Conservation (phyloP, 768 basidiomycete genomes). For the Chlorophyllum brunneum region DNA sequence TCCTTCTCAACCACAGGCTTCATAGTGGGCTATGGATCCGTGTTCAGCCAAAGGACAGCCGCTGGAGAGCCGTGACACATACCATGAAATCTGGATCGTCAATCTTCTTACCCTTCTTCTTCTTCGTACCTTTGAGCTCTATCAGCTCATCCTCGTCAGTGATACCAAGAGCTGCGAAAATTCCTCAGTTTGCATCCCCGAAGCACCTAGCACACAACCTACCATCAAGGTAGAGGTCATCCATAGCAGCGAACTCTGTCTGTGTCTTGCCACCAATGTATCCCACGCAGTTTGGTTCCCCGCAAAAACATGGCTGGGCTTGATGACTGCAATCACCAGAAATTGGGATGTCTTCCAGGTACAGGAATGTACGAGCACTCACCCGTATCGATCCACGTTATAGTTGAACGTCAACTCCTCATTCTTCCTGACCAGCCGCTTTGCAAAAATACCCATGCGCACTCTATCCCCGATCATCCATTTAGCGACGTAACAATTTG, state of each 20-base stretch:
- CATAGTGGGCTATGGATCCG: conserved; percentile 61
- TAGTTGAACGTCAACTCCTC: conserved; percentile 99
- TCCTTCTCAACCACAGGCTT: conserved; percentile 75
- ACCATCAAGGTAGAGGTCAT: conserved; percentile 94
- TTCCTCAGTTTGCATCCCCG: not conserved
- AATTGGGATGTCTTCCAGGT: not conserved
- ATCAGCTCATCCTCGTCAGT: conserved; percentile 82
- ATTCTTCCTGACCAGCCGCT: conserved; percentile 64
- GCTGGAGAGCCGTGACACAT: conserved; percentile 17
- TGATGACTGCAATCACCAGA: conserved; percentile 63
- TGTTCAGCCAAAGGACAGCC: not conserved
- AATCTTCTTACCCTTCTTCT: conserved; percentile 88
- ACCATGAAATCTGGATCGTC: conserved; percentile 91
- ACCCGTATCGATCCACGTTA: conserved; percentile 99
- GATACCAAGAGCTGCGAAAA: conserved; percentile 78
- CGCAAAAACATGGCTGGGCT: conserved; percentile 92
- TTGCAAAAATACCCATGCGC: conserved; percentile 99
- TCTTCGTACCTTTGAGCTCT: conserved; percentile 89
- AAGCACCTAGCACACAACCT: conserved; percentile 16
- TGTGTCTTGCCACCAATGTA: conserved; percentile 98
- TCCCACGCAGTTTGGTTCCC: conserved; percentile 92
- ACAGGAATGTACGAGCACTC: conserved; percentile 22
- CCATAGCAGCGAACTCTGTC: conserved; percentile 92
- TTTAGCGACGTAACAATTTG: conserved; percentile 97
- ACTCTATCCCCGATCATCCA: conserved; percentile 91